Evolutionary conservation across 176 grass and related monocot genomes (phyloP), one percentile per base, ranked within the genome.

Genomic region (Eleusine coracana): DNA sequence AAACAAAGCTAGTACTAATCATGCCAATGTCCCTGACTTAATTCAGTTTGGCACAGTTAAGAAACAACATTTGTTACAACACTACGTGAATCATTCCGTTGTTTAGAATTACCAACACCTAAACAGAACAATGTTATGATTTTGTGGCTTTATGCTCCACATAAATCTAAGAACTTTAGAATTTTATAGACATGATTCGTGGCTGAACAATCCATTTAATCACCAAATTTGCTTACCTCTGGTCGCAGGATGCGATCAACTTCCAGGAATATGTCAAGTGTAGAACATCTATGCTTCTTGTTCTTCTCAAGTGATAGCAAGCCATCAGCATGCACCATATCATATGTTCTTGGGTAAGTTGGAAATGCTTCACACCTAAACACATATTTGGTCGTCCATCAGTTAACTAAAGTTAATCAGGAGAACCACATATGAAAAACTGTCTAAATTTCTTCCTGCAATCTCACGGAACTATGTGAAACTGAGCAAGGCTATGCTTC

Each of bases 351-450:
- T 58, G 96, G 96, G 84, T 96, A 99, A 49, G 96, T 89, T 73
- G 97, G 93, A 90, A 99, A 99, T 52, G 93, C 87, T 87, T 99
- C 97, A 86, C 97, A 99, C 97, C 97, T 99, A 83, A 79, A 70
- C 20, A 83, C 10, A 91, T 39, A 37, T 74, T 56, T 78, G 48
- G 4, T 65, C 72, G 79, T 71, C 16, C 7, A 75, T 76, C 10
- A 84, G 54, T 73, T 50, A 80, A 56, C 54, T 74, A 31, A 80
- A 80, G 9, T 50, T 76, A 17, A 61, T 86, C 68, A 73, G 52
- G 78, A 74, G 34, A 68, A 83, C 18, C 12, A 70, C 10, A 63
- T 63, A 48, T 13, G 10, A 18, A 46, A 40, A 90, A 40, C 20
- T 66, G 13, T 83, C 58, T 62, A 31, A 70, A 82, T 9, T 11